phyloP scores from a whole-genome alignment of 805 yeast species.

The Starmerella vitae region DNA sequence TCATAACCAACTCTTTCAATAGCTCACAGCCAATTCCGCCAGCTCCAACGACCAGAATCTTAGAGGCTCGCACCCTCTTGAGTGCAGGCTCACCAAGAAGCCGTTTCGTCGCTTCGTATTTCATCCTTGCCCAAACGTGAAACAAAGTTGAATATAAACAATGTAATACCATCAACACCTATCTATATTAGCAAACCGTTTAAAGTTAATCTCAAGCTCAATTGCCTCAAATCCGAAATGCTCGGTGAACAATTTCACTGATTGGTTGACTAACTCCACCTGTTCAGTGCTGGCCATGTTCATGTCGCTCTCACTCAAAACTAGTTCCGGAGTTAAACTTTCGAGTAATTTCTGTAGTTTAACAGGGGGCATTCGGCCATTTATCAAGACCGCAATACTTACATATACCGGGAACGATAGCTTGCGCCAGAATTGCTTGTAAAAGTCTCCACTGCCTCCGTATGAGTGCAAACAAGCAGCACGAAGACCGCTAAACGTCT shows the following conservation, averaged over 20 bases:
- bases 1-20: constrained; percentile 93
- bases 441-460: constrained; percentile 62
- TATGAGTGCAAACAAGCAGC: constrained; percentile 66
- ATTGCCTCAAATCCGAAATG: constrained; percentile 8
- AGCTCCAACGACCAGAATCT: constrained; percentile 84
- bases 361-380: constrained; percentile 26
- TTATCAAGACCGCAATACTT: constrained; percentile 42
- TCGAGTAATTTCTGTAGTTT: constrained; percentile 25
- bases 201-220: not conserved
- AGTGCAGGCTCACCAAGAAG: constrained; percentile 18
- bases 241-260: constrained; percentile 2
- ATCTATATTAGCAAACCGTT: too few species aligned
- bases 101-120: constrained; percentile 10
- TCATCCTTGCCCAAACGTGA: not conserved
- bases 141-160: not conserved
- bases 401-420: constrained; percentile 30
- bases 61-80: constrained; percentile 11
- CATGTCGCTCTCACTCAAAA: constrained; percentile 45
- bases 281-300: constrained; percentile 24
- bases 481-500: constrained; percentile 22
- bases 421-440: constrained; percentile 20
- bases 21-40: constrained; percentile 99
- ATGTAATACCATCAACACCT: not conserved
- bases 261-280: constrained; percentile 11
- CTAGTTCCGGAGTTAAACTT: constrained; percentile 27